Base-by-base conservation (phyloP, 192 early-diverging fungal species). In the Ramicandelaber brevisporus region DNA sequence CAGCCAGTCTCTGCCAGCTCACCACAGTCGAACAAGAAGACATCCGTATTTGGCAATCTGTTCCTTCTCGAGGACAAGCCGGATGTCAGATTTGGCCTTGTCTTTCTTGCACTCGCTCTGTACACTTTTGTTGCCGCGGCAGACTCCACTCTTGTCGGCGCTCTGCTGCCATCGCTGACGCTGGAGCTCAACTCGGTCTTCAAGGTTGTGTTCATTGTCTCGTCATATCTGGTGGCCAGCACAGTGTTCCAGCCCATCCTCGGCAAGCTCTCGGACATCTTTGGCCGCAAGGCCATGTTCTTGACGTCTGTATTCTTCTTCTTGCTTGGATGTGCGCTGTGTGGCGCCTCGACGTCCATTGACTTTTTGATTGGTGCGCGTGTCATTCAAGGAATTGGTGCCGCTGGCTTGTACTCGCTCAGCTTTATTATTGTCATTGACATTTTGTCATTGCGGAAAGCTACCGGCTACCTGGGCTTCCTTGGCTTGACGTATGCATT, bases 171-270 rank as follows among this genome's bases (percentile, higher is more conserved):
- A 5, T 56, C 30, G 14, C 71, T 74, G 14, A 50, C 59, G 12
- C 48, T 55, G 2, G 48, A 69, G 3, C 71, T 71, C 27, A 46
- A 67, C 15, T 51, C 68, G 0, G 44, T 63, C 1, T 40, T 48
- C 19, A 35, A 59, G 21, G 60, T 73, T 41, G 50, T 64, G 1
- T 89, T 80, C 80, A 72, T 85, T 18, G 73, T 65, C 12, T 60
- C 67, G 1, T 44, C 59, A 14, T 80, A 67, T 36, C 30, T 78
- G 14, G 39, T 77, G 26, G 56, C 65, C 6, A 53, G 50, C 32
- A 79, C 81, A 0, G 69, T 78, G 4, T 51, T 81, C 41, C 65
- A 78, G 40, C 77, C 79, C 4, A 37, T 78, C 8, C 83, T 73
- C 57, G 74, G 75, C 25, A 68, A 66, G 36, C 40, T 79, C 10